A percentile compares a stretch with the other conserved stretches of the same genome.
These are phyloP conservation scores for Globisporangium cystogenes DNA, from an alignment of 352 stramenopile species.

Conservation along the genomic window DNA sequence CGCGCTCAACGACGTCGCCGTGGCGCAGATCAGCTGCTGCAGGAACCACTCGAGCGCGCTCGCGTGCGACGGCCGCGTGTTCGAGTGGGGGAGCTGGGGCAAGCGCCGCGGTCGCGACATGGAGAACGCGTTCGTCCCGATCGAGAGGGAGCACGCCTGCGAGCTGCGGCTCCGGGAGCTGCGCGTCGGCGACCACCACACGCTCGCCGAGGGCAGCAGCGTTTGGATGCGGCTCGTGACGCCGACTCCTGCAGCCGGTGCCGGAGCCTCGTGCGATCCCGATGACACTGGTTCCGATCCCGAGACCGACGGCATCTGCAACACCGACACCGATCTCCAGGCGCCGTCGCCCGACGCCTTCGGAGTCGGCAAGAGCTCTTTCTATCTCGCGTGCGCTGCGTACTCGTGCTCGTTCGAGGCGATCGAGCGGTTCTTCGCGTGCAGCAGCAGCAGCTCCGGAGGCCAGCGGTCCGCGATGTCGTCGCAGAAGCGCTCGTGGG, in stretches of 20 bases:
- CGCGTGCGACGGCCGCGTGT: slow-evolving; percentile 28
- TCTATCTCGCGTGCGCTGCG: slow-evolving; percentile 21
- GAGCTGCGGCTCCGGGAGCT: slow-evolving; percentile 16
- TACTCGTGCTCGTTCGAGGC: slow-evolving; percentile 25
- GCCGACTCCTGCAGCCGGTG: slow-evolving; percentile 6
- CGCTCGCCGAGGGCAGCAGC: slow-evolving; percentile 44
- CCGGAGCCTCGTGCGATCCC: background rate
- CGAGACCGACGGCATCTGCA: slow-evolving; percentile 9
- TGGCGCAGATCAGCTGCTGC: slow-evolving; percentile 43
- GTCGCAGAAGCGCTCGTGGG: slow-evolving; percentile 10
- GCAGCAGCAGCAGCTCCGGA: background rate
- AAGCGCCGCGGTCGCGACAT: slow-evolving; percentile 39
- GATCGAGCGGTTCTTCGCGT: slow-evolving; percentile 12
- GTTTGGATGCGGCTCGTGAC: slow-evolving; percentile 43
- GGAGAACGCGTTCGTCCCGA: slow-evolving; percentile 53
- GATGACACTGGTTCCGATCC: background rate
- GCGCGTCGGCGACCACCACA: slow-evolving; percentile 6
- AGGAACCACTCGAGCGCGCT: slow-evolving; percentile 61
- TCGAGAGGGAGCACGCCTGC: slow-evolving; percentile 20
- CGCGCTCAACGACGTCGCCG: slow-evolving; percentile 28
- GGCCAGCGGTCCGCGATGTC: too few relatives aligned
- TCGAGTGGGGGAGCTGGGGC: slow-evolving; percentile 73
- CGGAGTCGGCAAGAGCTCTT: slow-evolving; percentile 3
- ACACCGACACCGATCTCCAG: background rate
- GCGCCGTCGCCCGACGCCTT: background rate